Conservation (phyloP, 1,284 basidiomycete genomes). For the Ceratobasidium sp. region DNA sequence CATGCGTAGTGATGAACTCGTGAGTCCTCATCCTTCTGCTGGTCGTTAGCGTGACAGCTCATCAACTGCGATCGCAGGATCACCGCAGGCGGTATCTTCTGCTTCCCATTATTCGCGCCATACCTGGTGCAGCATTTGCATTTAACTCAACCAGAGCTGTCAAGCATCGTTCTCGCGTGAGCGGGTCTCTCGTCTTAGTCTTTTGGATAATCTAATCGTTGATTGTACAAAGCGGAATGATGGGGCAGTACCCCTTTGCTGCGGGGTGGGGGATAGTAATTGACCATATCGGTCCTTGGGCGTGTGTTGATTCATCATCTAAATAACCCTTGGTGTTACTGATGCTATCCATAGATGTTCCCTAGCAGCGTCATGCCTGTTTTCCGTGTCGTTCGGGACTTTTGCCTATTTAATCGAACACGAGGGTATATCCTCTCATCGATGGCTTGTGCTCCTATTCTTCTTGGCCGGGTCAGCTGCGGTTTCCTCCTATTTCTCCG, state of each 20-base stretch:
- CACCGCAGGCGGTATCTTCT: slow-evolving; percentile 79
- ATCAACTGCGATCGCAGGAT: slow-evolving; percentile 60
- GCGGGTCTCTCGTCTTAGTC: slow-evolving; percentile 49
- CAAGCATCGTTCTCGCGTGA: slow-evolving; percentile 77
- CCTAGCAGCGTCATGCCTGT: slow-evolving; percentile 69
- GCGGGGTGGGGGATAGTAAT: slow-evolving; percentile 68
- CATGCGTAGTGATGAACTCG: slow-evolving; percentile 38
- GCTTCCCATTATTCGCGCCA: slow-evolving; percentile 78
- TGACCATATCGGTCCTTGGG: slow-evolving; percentile 70
- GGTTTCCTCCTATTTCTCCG: slow-evolving; percentile 71
- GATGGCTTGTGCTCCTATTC: slow-evolving; percentile 68
- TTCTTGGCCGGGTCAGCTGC: slow-evolving; percentile 73
- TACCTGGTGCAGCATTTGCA: slow-evolving; percentile 68
- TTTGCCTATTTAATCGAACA: slow-evolving; percentile 70
- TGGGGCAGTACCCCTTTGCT: slow-evolving; percentile 76
- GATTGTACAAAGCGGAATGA: slow-evolving; percentile 66
- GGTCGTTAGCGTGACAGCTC: slow-evolving; percentile 12
- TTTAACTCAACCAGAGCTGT: slow-evolving; percentile 78
- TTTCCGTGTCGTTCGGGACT: slow-evolving; percentile 69
- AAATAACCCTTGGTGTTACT: background rate
- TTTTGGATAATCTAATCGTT: slow-evolving; percentile 27
- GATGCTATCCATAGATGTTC: slow-evolving; percentile 62
- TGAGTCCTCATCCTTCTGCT: background rate
- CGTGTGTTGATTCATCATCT: slow-evolving; percentile 48
- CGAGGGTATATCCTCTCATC: slow-evolving; percentile 56